Base-by-base conservation (phyloP, 73 alveolate species). In the Loxodes magnus region DNA sequence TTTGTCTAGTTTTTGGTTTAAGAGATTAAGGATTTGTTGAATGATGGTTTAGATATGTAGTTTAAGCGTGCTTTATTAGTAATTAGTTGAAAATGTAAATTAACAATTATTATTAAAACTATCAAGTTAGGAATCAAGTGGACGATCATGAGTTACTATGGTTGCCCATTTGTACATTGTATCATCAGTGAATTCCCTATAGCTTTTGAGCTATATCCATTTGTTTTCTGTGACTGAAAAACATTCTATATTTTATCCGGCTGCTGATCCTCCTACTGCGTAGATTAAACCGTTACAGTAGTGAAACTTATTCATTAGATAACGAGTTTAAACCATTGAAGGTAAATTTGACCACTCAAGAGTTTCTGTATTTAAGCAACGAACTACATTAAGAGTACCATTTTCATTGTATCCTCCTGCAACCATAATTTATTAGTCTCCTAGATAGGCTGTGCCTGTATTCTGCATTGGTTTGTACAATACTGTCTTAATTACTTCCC, bases 401-500 rank as follows among this genome's bases (percentile, higher is more conserved):
- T 77, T 77, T 6, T 72, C 64, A 35, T 77, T 74, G 39, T 64
- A 74, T 15, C 88, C 88, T 3, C 88, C 88, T 12, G 81, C 88
- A 50, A 74, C 58, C 15, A 74, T 29, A 16, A 74, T 72, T 9
- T 64, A 70, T 34, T 74, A 67, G 61, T 74, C 72, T 24, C 38
- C 35, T 28, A 46, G 57, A 16, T 73, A 77, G 29, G 72, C 51
- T 50, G 72, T 54, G 51, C 82, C 72, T 23, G 88, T 77, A 46
- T 74, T 74, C 3, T 72, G 64, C 0, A 74, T 56, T 0, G 88
- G 67, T 48, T 61, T 64, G 35, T 71, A 50, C 0, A 74, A 56
- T 37, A 56, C 61, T 39, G 54, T 52, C 14, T 42, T 56, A 4
- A 73, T 16, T 9, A 44, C 20, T 39, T 55, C 76, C 79, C 87